Conservation (phyloP, 164 flowering plant species). For the Vitis vinifera region ASM3070453v1 NC_081820.1:24545001-24545500, state of each 20-base stretch:
- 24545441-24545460: constrained; percentile 96
- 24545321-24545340: neutral
- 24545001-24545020: too few species aligned
- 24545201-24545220: constrained; percentile 72
- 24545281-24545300: constrained; percentile 3
- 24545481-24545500: constrained; percentile 5
- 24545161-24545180: constrained; percentile 81
- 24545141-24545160: constrained; percentile 83
- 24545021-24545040: too few species aligned
- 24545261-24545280: constrained; percentile 9
- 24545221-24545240: constrained; percentile 86
- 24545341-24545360: constrained; percentile 47
- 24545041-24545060: constrained; percentile 33
- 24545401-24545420: constrained; percentile 97
- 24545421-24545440: constrained; percentile 95
- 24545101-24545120: constrained; percentile 95
- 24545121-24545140: constrained; percentile 77
- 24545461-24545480: constrained; percentile 27
- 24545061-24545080: constrained; percentile 99
- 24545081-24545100: constrained; percentile 91
- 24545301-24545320: neutral
- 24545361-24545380: constrained; percentile 81
- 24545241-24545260: constrained; percentile 62
- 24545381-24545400: constrained; percentile 96
- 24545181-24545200: constrained; percentile 78